A percentile compares a stretch with the other conserved stretches of the same genome.
These are phyloP conservation scores for Penicillium coffeae DNA, from an alignment of 495 filamentous ascomycete genomes.

Conservation along the genomic window DNA sequence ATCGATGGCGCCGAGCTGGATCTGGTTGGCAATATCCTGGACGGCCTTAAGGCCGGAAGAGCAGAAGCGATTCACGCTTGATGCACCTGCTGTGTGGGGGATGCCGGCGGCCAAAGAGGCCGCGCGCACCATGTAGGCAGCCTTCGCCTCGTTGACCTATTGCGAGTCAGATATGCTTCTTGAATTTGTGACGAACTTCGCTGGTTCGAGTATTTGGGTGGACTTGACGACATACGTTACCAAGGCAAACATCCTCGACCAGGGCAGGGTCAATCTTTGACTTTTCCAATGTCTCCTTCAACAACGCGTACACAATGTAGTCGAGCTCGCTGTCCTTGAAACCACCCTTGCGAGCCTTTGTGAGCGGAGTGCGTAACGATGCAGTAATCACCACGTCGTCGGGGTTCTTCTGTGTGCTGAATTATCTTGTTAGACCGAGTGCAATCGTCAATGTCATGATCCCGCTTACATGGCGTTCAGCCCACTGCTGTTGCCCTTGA, in stretches of 20 bases:
- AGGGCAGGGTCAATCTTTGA: conserved; percentile 76
- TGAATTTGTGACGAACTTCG: neutral
- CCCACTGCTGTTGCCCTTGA: conserved; percentile 54
- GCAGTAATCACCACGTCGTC: conserved; percentile 95
- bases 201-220: neutral
- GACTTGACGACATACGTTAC: conserved; percentile 62
- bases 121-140: conserved; percentile 85
- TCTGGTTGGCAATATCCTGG: conserved; percentile 91
- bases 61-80: conserved; percentile 91
- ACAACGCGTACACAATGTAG: conserved; percentile 71
- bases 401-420: conserved; percentile 85
- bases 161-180: neutral
- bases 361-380: conserved; percentile 71
- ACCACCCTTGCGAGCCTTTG: conserved; percentile 77
- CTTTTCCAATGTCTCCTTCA: conserved; percentile 70
- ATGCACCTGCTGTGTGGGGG: conserved; percentile 81
- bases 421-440: conserved; percentile 8
- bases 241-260: conserved; percentile 88
- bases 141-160: conserved; percentile 80
- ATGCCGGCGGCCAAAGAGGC: conserved; percentile 88
- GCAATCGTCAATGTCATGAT: neutral
- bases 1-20: conserved; percentile 75
- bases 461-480: conserved; percentile 69
- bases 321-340: conserved; percentile 95
- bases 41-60: conserved; percentile 92